Evolutionary conservation across 2,329 filamentous ascomycete species (phyloP), one percentile per base, ranked within the genome.

Genomic region (Pseudogymnoascus sp.): DNA sequence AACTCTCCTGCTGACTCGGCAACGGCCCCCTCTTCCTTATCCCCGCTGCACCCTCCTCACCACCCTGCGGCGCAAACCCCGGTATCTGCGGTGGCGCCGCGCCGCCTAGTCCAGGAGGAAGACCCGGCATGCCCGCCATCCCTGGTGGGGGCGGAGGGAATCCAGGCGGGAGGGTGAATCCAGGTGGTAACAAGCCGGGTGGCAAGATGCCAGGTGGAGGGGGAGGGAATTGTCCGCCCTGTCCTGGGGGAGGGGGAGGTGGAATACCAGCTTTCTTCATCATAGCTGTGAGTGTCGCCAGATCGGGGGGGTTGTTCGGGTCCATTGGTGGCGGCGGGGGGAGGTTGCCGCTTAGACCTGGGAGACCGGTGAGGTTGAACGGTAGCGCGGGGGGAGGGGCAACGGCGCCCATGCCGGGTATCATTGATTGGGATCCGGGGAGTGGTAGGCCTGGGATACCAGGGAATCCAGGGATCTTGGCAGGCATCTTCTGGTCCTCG

Each of bases 401-500:
- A 62, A 74, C 71, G 26, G 73, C 71, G 23, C 79, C 79, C 64
- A 84, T 78, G 21, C 82, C 82, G 1, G 83, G 81, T 40, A 84
- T 79, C 10, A 75, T 71, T 5, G 80, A 74, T 67, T 74, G 53
- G 35, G 62, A 61, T 4, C 66, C 70, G 3, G 70, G 71, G 31
- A 73, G 57, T 17, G 74, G 73, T 31, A 76, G 64, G 4, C 74
- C 73, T 1, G 74, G 74, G 62, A 73, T 74, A 31, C 85, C 89
- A 4, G 86, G 87, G 64, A 89, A 83, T 28, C 83, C 81, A 3
- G 83, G 78, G 65, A 80, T 79, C 69, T 83, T 85, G 31, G 85
- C 76, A 19, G 83, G 88, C 83, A 89, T 91, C 75, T 89, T 90
- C 74, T 99, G 95, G 71, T 99, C 95, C 62, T 96, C 88, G 50